Conservation (phyloP, 495 filamentous ascomycete genomes). For the Wilcoxina mikolae region DNA sequence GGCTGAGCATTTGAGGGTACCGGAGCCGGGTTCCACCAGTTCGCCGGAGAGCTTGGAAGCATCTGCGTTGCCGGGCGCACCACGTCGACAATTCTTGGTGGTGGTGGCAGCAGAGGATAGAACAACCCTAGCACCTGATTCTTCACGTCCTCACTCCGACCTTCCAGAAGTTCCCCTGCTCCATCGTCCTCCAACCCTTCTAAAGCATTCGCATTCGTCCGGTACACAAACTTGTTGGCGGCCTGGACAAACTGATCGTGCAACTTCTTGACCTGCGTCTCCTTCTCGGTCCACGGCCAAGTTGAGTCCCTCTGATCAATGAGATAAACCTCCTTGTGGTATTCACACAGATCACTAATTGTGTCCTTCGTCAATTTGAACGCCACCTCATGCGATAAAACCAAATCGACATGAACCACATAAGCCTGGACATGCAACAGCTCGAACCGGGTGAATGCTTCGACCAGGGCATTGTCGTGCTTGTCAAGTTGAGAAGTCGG, state of each 20-base stretch:
- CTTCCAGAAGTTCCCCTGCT: constrained; percentile 79
- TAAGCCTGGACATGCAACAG: constrained; percentile 93
- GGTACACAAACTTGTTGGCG: constrained; percentile 93
- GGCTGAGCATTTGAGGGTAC: constrained; percentile 40
- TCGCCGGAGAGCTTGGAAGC: constrained; percentile 71
- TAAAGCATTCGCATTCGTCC: constrained; percentile 73
- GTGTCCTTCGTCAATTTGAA: constrained; percentile 97
- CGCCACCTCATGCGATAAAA: constrained; percentile 90
- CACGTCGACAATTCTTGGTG: constrained; percentile 82
- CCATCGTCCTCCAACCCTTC: constrained; percentile 97
- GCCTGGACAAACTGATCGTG: constrained; percentile 96
- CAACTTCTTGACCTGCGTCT: constrained; percentile 86
- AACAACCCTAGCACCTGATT: constrained; percentile 69
- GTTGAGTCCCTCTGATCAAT: constrained; percentile 77
- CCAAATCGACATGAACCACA: constrained; percentile 98
- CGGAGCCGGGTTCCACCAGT: constrained; percentile 60
- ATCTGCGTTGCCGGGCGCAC: constrained; percentile 67
- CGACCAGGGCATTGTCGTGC: constrained; percentile 75
- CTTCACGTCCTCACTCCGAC: constrained; percentile 90
- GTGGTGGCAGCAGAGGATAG: constrained; percentile 79
- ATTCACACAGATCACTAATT: constrained; percentile 87
- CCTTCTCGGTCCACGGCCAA: constrained; percentile 96
- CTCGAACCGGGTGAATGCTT: constrained; percentile 87
- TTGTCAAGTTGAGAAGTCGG: constrained; percentile 75
- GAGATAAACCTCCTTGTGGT: constrained; percentile 93